Evolutionary conservation across 495 filamentous ascomycete species (phyloP).

Genomic region (Aspergillus sclerotiicarbonarius): DNA sequence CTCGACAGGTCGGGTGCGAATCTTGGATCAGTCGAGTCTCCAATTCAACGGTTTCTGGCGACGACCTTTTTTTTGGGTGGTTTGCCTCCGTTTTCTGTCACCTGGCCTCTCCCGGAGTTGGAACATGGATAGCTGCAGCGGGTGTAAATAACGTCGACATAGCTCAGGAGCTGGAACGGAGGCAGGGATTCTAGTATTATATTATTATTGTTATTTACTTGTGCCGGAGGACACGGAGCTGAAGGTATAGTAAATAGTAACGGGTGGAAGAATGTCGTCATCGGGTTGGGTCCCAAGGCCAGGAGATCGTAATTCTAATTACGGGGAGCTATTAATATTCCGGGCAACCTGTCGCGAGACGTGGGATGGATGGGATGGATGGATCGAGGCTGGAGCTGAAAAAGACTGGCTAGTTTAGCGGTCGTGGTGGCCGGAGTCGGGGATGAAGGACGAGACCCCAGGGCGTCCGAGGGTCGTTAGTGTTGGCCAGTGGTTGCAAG

Average conservation of each 20-base stretch:
- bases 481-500: conserved; percentile 8
- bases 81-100: conserved; percentile 7
- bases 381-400: conserved; percentile 16
- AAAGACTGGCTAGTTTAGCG: conserved; percentile 6
- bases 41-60: background rate
- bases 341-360: background rate
- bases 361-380: conserved; percentile 3
- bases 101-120: conserved; percentile 1
- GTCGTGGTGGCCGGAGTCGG: conserved; percentile 3
- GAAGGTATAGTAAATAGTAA: background rate
- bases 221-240: background rate
- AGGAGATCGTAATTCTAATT: background rate
- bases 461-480: conserved; percentile 10
- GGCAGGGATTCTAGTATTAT: background rate
- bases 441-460: conserved; percentile 5
- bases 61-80: background rate
- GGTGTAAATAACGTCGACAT: background rate
- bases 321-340: background rate
- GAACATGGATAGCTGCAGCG: conserved; percentile 6
- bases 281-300: background rate
- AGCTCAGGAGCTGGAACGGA: conserved; percentile 1
- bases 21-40: background rate
- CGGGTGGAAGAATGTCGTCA: background rate
- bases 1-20: background rate
- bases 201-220: too few relatives aligned